Evolutionary conservation across 352 stramenopile species (phyloP).

Genomic region (Phytophthora cactorum): DNA sequence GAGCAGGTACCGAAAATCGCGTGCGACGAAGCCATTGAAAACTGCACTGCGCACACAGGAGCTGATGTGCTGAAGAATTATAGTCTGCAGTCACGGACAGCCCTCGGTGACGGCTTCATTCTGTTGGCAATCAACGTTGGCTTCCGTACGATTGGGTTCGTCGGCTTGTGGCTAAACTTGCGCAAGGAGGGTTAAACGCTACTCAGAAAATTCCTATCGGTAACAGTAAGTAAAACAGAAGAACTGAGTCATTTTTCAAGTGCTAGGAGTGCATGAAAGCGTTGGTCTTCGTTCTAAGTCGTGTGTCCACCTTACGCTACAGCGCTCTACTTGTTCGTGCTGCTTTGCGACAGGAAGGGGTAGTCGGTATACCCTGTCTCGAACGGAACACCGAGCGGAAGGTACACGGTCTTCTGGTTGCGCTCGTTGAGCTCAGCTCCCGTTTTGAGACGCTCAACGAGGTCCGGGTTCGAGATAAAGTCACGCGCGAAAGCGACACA

Average conservation of each 20-base stretch:
- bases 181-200: conserved; percentile 10
- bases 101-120: conserved; percentile 24
- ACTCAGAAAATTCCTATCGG: neutral
- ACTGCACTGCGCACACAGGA: conserved; percentile 37
- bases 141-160: conserved; percentile 36
- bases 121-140: conserved; percentile 34
- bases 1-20: conserved; percentile 36
- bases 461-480: neutral
- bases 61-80: conserved; percentile 41
- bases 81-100: conserved; percentile 27
- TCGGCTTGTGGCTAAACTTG: conserved; percentile 30
- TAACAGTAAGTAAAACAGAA: neutral
- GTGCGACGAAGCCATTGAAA: conserved; percentile 30
- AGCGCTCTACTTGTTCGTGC: too few relatives aligned
- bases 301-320: too few relatives aligned
- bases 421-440: neutral
- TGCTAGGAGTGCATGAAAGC: too few relatives aligned
- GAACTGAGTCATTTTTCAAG: too few relatives aligned
- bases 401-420: neutral
- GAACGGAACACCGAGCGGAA: neutral
- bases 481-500: neutral
- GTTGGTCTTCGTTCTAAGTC: too few relatives aligned
- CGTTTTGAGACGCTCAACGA: neutral
- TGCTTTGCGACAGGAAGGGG: neutral
- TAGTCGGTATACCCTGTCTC: neutral